Evolutionary conservation across 139 green algal genomes (phyloP).

Genomic region (Volvox africanus): DNA sequence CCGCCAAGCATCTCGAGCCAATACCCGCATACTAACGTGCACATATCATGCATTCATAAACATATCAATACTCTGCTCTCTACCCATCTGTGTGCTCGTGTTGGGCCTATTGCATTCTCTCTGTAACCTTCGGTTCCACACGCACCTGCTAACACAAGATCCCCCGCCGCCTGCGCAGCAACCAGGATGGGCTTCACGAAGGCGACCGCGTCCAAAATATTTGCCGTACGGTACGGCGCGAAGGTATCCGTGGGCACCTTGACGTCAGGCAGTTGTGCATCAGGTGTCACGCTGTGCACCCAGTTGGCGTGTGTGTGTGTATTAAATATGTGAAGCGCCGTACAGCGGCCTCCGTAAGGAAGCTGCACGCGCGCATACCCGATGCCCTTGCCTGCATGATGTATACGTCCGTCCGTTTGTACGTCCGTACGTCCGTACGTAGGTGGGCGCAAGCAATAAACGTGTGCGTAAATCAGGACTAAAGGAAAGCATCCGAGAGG

Average conservation of each 20-base stretch:
- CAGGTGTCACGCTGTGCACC: neutral
- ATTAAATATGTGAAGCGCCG: neutral
- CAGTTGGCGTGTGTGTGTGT: conserved; percentile 27
- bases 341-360: neutral
- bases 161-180: neutral
- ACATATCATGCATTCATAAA: too few species aligned
- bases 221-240: neutral
- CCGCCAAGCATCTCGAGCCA: too few species aligned
- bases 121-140: neutral
- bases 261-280: neutral
- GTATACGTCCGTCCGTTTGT: too few species aligned
- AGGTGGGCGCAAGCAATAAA: too few species aligned
- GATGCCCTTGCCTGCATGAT: conserved; percentile 24
- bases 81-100: too few species aligned
- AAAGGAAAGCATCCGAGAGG: too few species aligned
- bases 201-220: neutral
- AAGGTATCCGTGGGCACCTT: conserved; percentile 4
- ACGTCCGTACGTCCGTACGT: too few species aligned
- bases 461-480: too few species aligned
- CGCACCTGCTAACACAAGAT: conserved; percentile 9
- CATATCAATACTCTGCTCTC: too few species aligned
- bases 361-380: conserved; percentile 21
- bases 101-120: too few species aligned
- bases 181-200: conserved; percentile 9
- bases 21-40: too few species aligned